Evolutionary conservation across 2,329 filamentous ascomycete species (phyloP).

Genomic region (Hypoxylon rubiginosum): DNA sequence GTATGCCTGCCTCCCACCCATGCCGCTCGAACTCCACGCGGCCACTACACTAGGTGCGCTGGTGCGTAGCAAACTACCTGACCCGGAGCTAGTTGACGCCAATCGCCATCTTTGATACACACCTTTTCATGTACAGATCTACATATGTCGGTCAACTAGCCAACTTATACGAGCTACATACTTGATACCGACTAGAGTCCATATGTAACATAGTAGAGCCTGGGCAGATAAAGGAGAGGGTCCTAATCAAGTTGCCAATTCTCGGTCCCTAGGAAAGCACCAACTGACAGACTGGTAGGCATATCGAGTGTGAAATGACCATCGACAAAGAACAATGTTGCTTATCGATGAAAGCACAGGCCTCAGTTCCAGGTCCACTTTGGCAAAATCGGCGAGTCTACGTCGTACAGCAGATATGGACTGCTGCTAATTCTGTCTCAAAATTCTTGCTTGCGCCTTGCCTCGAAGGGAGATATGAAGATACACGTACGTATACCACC

Average conservation of each 20-base stretch:
- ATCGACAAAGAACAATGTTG: slow-evolving; percentile 7
- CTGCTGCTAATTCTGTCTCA: slow-evolving; percentile 26
- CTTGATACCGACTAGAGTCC: neutral
- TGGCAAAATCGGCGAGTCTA: slow-evolving; percentile 1
- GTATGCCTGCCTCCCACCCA: neutral
- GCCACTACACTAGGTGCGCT: neutral
- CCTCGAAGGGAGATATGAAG: slow-evolving; percentile 16
- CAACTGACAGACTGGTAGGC: too few relatives aligned
- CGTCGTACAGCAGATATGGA: slow-evolving; percentile 15
- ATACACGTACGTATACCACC: slow-evolving; percentile 6
- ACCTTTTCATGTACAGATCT: too few relatives aligned
- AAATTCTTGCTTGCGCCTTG: slow-evolving; percentile 7
- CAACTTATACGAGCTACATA: too few relatives aligned
- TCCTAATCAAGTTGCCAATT: slow-evolving; percentile 6
- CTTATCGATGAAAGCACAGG: slow-evolving; percentile 5
- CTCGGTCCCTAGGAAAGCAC: neutral
- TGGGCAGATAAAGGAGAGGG: slow-evolving; percentile 11
- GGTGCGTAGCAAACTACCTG: too few relatives aligned
- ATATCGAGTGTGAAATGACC: slow-evolving; percentile 3
- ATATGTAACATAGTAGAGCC: neutral
- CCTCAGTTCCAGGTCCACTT: neutral
- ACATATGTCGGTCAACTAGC: slow-evolving; percentile 8
- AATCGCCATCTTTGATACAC: too few relatives aligned
- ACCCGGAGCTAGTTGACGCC: too few relatives aligned
- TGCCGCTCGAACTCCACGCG: slow-evolving; percentile 5